Base-by-base conservation (phyloP, 2,329 filamentous ascomycete genomes). In the Trichoderma aggressivum region DNA sequence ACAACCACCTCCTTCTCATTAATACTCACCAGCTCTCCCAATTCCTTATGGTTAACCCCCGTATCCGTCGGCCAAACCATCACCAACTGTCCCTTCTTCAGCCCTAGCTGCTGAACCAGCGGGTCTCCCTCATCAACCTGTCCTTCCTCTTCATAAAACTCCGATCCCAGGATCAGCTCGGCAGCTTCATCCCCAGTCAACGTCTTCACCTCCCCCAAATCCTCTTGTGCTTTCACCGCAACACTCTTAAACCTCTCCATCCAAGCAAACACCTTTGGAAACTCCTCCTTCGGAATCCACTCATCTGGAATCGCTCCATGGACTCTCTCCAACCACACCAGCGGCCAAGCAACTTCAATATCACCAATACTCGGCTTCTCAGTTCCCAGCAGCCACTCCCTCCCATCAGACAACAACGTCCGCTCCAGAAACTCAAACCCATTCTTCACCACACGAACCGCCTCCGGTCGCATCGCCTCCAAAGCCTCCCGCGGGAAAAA, bases 341-440 rank as follows among this genome's bases (percentile, higher is more conserved):
- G 85, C 0, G 86, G 84, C 89, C 89, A 92, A 24, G 90, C 81
- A 56, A 86, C 88, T 80, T 93, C 89, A 73, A 93, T 88, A 78
- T 94, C 91, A 3, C 87, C 89, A 72, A 92, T 78, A 2, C 82
- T 85, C 2, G 89, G 87, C n/a, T 79, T 78, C 3, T 84, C 76
- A 1, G 84, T 86, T 5, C 81, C 83, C 7, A 90, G 79, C 5
- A 93, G 79, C 90, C 90, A 93, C 2, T 85, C 77, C 65, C 90
- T 84, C 18, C 88, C 90, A 80, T 93, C 90, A 2, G 83, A 85
- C 5, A 94, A 82, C 68, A 92, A 78, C 0, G 85, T 87, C 1
- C 80, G 82, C 80, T 94, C 91, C 2, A 92, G 77, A 60, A 90
- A 77, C 50, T 84, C 83, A 73, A 92, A 87, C 2, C 81, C 83